Percentiles rank a stretch among this genome's conserved stretches.
These are phyloP conservation scores for Saccharomycopsis malanga DNA, from an alignment of 805 yeast genomes.

Conservation along the genomic window DNA sequence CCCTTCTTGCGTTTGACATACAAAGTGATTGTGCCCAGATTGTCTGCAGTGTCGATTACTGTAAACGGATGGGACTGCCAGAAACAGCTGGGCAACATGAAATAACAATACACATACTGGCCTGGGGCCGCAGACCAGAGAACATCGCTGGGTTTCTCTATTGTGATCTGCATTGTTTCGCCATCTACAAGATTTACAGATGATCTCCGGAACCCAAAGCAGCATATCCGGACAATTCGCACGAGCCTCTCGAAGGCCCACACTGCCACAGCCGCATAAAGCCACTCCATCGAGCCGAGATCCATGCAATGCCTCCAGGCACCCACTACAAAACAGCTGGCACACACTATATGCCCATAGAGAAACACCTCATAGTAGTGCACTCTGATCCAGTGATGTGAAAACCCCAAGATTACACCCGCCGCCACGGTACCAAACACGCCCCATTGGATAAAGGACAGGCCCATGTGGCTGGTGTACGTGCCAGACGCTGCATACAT, in stretches of 20 bases:
- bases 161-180: conserved; percentile 34
- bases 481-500: neutral
- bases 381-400: conserved; percentile 41
- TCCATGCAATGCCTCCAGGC: conserved; percentile 53
- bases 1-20: conserved; percentile 53
- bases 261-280: conserved; percentile 49
- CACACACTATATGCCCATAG: conserved; percentile 50
- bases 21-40: conserved; percentile 34
- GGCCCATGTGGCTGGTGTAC: conserved; percentile 21
- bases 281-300: conserved; percentile 45
- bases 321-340: conserved; percentile 55
- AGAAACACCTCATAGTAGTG: conserved; percentile 54
- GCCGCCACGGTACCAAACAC: conserved; percentile 34
- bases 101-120: conserved; percentile 48
- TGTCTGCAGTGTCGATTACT: conserved; percentile 35
- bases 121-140: conserved; percentile 48
- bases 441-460: conserved; percentile 41
- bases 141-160: conserved; percentile 33
- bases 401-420: conserved; percentile 41
- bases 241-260: conserved; percentile 66
- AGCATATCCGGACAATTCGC: conserved; percentile 46
- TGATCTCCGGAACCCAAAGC: conserved; percentile 43
- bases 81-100: conserved; percentile 43
- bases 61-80: conserved; percentile 79
- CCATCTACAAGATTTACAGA: conserved; percentile 44